These are phyloP conservation scores for Hansenula sp. DNA, from an alignment of 1,139 yeast genomes.

Conservation along the genomic window DNA sequence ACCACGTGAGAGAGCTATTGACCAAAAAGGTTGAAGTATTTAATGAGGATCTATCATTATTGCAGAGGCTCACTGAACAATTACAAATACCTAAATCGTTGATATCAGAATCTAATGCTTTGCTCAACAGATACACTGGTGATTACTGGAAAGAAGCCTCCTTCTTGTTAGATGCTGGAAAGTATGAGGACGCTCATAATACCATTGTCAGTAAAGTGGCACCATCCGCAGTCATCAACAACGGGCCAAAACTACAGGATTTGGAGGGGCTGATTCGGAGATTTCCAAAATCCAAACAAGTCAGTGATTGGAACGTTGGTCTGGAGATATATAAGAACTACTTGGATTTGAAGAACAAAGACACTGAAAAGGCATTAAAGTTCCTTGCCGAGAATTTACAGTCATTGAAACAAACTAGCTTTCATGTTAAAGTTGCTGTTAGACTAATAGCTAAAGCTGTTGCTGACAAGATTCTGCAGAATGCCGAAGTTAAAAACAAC, in stretches of 20 bases:
- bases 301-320: conserved; percentile 55
- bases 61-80: conserved; percentile 31
- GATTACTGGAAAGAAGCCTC: conserved; percentile 59
- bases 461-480: conserved; percentile 37
- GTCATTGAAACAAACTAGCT: conserved; percentile 29
- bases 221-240: conserved; percentile 57
- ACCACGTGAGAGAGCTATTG: conserved; percentile 41
- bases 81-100: conserved; percentile 44
- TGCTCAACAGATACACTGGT: conserved; percentile 37
- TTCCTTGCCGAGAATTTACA: conserved; percentile 45
- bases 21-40: conserved; percentile 43
- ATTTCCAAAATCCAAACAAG: conserved; percentile 44
- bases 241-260: conserved; percentile 32
- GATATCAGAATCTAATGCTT: conserved; percentile 51
- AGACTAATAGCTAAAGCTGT: conserved; percentile 48
- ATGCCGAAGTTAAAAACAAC: conserved; percentile 22
- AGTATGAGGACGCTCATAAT: conserved; percentile 62
- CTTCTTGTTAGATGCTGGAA: conserved; percentile 58
- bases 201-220: conserved; percentile 58
- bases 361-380: conserved; percentile 25
- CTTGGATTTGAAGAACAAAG: conserved; percentile 22
- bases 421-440: conserved; percentile 41
- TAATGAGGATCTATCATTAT: conserved; percentile 28
- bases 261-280: conserved; percentile 39
- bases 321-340: conserved; percentile 55